Conservation (phyloP, 169 alveolate species). For the Theileria sp. region DNA sequence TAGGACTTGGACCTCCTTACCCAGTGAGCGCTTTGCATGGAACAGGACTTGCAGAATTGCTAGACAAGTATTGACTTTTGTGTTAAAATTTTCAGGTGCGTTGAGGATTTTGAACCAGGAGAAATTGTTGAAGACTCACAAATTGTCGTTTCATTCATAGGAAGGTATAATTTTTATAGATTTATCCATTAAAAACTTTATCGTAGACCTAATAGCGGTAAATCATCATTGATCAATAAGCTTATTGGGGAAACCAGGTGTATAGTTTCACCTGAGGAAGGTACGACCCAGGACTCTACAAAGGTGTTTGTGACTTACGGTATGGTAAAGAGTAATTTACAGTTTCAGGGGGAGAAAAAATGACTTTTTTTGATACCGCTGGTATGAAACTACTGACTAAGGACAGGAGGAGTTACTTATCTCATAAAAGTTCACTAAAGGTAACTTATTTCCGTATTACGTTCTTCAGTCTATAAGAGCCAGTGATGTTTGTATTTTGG, state of each 20-base stretch:
- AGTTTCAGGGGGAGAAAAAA: slow-evolving; percentile 11
- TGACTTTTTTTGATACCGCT: slow-evolving; percentile 50
- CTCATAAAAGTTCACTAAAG: slow-evolving; percentile 46
- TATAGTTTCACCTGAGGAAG: slow-evolving; percentile 76
- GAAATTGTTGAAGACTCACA: slow-evolving; percentile 48
- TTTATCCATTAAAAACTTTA: slow-evolving; percentile 18
- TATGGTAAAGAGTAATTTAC: background rate
- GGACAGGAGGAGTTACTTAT: slow-evolving; percentile 54
- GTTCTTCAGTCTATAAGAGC: slow-evolving; percentile 62
- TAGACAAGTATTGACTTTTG: slow-evolving; percentile 46
- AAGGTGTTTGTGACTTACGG: slow-evolving; percentile 64
- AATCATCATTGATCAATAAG: slow-evolving; percentile 69
- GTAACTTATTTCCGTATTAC: slow-evolving; percentile 4
- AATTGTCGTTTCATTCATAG: slow-evolving; percentile 53
- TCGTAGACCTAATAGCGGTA: slow-evolving; percentile 74
- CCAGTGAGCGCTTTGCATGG: slow-evolving; percentile 79
- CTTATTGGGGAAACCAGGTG: slow-evolving; percentile 67
- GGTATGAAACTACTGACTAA: slow-evolving; percentile 52
- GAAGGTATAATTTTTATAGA: slow-evolving; percentile 44
- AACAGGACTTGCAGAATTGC: slow-evolving; percentile 72
- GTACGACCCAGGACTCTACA: slow-evolving; percentile 76
- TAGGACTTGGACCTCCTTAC: slow-evolving; percentile 75
- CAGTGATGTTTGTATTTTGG: slow-evolving; percentile 75
- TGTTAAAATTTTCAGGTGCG: slow-evolving; percentile 36
- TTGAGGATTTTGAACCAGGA: slow-evolving; percentile 38